Evolutionary conservation across 148 eudicot species (phyloP), one percentile per base, ranked within the genome.

Genomic region (Rhododendron williamsianum): DNA sequence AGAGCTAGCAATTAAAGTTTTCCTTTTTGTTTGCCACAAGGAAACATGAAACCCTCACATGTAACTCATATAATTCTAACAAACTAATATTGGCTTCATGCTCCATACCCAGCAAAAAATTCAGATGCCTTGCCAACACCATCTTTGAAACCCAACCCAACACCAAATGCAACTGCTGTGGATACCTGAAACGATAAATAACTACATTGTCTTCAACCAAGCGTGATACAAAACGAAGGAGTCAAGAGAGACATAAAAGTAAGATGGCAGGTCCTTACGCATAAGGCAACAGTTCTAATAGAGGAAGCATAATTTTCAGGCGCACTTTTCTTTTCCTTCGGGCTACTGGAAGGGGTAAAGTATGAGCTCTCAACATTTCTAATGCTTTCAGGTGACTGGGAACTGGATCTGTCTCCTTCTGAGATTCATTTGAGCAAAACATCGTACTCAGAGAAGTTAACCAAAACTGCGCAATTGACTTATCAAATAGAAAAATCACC

Each of bases 71-170:
- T 80, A 67, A n/a, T 69, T 51, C 36, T 71, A 38, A 51, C 6
- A 67, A 15, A 46, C 78, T 48, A 63, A 52, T 16, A 67, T 30
- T 67, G 36, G 69, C 43, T 78, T 56, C 78, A 69, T 52, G 56
- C 82, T 81, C 67, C 93, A 78, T 94, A 97, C 99, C 99, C 99
- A 36, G 99, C 98, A 91, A 95, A 96, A 87, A 96, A 96, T 91
- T 96, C 99, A 46, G 99, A 90, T 51, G 99, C 98, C 91, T 90
- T 95, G 89, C 91, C 98, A 88, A 88, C 89, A 56, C 99, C 99
- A 43, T 91, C 96, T 88, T 89, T 93, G 82, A 97, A 92, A 84
- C 99, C 99, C 88, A 97, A 73, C 67, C 96, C 99, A 85, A 92
- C 86, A 84, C 99, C 99, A 90, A 97, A 97, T 30, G 92, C 94